A percentile compares a stretch with the other conserved stretches of the same genome.
phyloP scores from a whole-genome alignment of 768 basidiomycete species.

The Kwoniella mangroviensis region DNA sequence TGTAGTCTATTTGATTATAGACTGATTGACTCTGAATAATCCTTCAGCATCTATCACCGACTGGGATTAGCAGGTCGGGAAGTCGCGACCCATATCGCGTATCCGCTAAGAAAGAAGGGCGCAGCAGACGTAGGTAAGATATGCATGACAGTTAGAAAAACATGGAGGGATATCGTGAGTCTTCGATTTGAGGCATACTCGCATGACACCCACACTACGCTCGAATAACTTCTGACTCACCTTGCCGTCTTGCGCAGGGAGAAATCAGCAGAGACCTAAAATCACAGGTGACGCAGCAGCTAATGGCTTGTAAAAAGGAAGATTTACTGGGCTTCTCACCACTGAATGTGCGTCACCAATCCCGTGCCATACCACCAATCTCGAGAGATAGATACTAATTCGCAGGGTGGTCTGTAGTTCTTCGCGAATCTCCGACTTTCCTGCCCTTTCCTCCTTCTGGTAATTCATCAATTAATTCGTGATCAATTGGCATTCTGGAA shows the following conservation, averaged over 20 bases:
- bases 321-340: slow-evolving; percentile 39
- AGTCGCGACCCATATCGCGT: slow-evolving; percentile 23
- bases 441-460: slow-evolving; percentile 34
- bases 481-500: slow-evolving; percentile 37
- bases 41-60: slow-evolving; percentile 28
- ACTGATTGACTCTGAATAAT: neutral
- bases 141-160: slow-evolving; percentile 20
- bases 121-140: slow-evolving; percentile 28
- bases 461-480: slow-evolving; percentile 34
- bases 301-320: slow-evolving; percentile 13
- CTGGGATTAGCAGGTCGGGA: slow-evolving; percentile 22
- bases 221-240: neutral
- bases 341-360: slow-evolving; percentile 27
- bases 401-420: slow-evolving; percentile 2
- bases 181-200: neutral
- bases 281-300: neutral
- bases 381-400: neutral
- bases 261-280: slow-evolving; percentile 21
- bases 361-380: neutral
- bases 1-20: neutral
- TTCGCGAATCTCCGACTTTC: slow-evolving; percentile 34
- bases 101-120: slow-evolving; percentile 25
- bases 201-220: neutral
- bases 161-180: slow-evolving; percentile 36
- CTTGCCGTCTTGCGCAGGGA: slow-evolving; percentile 2